phyloP scores from a whole-genome alignment of 2,329 filamentous ascomycete genomes.

The Amauroascus verrucosus region DNA sequence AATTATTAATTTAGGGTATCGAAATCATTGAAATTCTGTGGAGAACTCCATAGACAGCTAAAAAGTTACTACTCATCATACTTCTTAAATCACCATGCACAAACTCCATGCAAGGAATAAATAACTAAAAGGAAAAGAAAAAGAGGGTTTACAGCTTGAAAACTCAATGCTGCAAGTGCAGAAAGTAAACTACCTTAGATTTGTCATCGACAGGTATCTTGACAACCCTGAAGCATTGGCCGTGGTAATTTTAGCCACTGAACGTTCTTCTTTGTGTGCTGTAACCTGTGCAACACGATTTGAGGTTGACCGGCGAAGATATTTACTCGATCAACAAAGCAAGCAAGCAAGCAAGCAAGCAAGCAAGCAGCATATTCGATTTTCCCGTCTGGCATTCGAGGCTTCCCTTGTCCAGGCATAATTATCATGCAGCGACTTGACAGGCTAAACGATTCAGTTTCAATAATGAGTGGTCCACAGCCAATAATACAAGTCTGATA shows the following conservation, averaged over 20 bases:
- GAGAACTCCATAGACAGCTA: neutral
- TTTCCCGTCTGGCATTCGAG: too few species aligned
- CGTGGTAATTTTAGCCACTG: too few species aligned
- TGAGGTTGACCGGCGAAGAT: neutral
- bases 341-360: too few species aligned
- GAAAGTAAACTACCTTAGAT: too few species aligned
- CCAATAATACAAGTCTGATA: neutral
- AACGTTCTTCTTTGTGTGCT: neutral
- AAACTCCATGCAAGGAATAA: neutral
- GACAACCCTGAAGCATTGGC: too few species aligned
- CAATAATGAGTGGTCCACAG: neutral
- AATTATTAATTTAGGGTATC: too few species aligned
- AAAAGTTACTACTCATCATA: too few species aligned
- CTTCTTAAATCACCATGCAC: neutral
- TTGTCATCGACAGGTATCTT: too few species aligned
- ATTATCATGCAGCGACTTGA: too few species aligned
- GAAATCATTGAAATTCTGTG: neutral
- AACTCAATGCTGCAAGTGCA: neutral
- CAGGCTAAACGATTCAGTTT: neutral
- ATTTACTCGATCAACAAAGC: neutral
- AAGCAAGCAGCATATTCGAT: too few species aligned
- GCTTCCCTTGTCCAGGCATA: too few species aligned
- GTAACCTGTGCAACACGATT: neutral
- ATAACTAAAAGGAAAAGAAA: neutral
- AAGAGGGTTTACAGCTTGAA: neutral